Base-by-base conservation (phyloP, 257 asterid genomes). In the Nicotiana undulata region DNA sequence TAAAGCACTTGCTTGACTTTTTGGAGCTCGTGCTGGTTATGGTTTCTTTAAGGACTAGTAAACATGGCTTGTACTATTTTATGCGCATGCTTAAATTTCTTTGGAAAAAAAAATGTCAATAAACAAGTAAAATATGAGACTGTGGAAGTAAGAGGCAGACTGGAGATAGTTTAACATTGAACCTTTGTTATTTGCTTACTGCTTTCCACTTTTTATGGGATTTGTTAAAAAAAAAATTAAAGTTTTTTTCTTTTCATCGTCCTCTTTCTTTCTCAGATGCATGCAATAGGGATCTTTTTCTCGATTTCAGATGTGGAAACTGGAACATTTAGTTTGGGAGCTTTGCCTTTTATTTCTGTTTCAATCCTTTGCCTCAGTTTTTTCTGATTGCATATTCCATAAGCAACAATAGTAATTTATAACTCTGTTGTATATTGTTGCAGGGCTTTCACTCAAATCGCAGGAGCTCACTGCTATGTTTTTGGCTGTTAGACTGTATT, bases 391-490 rank as follows among this genome's bases (percentile, higher is more conserved):
- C 24, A 53, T 78, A 34, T 32, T 51, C 56, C 56, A 51, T 51
- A 51, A 11, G 16, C 56, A 11, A 1, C 56, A 51, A 12, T 51
- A 51, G 18, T 51, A 51, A 51, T 51, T 40, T 40, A 9, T 40
- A n/a, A 17, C 10, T 51, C 4, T 31, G 28, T 31, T 80, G 85
- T 63, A 80, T 80, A 26, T 15, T 7, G 8, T 79, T 84, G 89
- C 93, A 92, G 97, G 97, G 77, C 87, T 92, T 86, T 92, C 97
- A 55, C 88, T 92, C 78, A 92, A 90, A 88, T 87, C 97, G 51
- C 97, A 92, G 89, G 94, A 89, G 86, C 88, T 92, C 81, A 92
- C 97, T 58, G 93, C 97, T 77, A 59, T 90, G 79, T 90, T 92
- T 85, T 64, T 89, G 85, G 93, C 94, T 82, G 95, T 89, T 84